Percentiles rank a stretch among this genome's conserved stretches.
Evolutionary conservation across 2,329 filamentous ascomycete species (phyloP).

Genomic region (Chaetothyriales sp.): DNA sequence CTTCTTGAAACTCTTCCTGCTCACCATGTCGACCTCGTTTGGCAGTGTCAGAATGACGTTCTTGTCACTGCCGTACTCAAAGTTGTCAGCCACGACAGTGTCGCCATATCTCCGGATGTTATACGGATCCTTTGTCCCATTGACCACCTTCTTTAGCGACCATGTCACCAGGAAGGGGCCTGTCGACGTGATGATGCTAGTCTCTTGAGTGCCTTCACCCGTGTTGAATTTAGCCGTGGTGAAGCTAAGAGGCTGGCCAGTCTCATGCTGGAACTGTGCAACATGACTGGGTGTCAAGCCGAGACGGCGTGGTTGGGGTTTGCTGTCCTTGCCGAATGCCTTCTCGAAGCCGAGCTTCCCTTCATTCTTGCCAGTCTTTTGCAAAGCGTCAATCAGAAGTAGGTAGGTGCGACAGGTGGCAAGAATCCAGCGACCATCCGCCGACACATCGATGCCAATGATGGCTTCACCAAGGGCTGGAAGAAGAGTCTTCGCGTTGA

Average conservation of each 20-base stretch:
- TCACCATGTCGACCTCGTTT: conserved; percentile 97
- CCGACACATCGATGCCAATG: conserved; percentile 84
- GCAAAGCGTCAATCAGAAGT: conserved; percentile 77
- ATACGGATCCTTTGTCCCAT: conserved; percentile 72
- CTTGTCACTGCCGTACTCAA: conserved; percentile 93
- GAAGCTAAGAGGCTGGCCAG: conserved; percentile 69
- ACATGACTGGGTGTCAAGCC: conserved; percentile 82
- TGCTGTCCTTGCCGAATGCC: conserved; percentile 77
- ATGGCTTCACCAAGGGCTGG: conserved; percentile 91
- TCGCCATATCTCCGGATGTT: conserved; percentile 93
- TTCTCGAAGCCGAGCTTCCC: conserved; percentile 97
- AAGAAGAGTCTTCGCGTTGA: conserved; percentile 94
- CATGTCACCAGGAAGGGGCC: conserved; percentile 95
- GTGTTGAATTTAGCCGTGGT: conserved; percentile 91
- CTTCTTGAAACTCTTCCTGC: conserved; percentile 66
- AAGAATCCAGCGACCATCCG: conserved; percentile 88
- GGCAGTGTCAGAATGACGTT: conserved; percentile 94
- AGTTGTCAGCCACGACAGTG: conserved; percentile 94
- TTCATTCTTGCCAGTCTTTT: conserved; percentile 87
- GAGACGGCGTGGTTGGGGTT: conserved; percentile 82
- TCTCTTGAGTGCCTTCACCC: conserved; percentile 64
- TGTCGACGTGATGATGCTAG: conserved; percentile 89
- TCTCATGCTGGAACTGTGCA: conserved; percentile 95
- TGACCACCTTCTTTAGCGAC: conserved; percentile 79
- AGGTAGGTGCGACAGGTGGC: conserved; percentile 91